Conservation (phyloP, 768 basidiomycete genomes). For the Amylocystis lapponica region DNA sequence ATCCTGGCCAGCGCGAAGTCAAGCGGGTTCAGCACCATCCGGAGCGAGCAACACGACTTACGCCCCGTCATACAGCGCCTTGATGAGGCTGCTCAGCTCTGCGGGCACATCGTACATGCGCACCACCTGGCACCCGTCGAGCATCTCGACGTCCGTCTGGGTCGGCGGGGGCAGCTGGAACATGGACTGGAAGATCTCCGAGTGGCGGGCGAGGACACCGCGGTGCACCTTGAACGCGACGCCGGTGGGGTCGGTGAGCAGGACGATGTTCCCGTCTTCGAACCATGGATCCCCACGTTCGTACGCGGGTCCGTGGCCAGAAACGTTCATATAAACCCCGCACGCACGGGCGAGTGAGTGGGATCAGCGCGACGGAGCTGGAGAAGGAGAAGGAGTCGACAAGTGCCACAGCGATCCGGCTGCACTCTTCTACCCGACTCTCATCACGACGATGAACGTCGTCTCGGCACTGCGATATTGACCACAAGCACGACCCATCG, state of each 20-base stretch:
- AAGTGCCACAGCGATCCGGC: no score
- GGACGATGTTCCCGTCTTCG: slow-evolving; percentile 54
- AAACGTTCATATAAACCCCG: no score
- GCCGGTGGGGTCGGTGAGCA: slow-evolving; percentile 33
- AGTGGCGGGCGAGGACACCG: slow-evolving; percentile 41
- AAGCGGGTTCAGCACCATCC: slow-evolving; percentile 3
- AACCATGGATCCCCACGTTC: slow-evolving; percentile 46
- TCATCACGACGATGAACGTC: no score
- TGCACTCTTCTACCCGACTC: no score
- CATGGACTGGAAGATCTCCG: slow-evolving; percentile 52
- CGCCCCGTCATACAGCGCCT: slow-evolving; percentile 53
- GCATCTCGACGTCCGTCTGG: slow-evolving; percentile 24
- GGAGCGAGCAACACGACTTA: slow-evolving; percentile 26
- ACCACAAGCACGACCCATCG: no score
- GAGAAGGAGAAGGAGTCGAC: no score
- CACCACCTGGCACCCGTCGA: slow-evolving; percentile 46
- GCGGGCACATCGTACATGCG: slow-evolving; percentile 45
- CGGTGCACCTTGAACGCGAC: slow-evolving; percentile 51
- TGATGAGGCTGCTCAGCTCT: slow-evolving; percentile 46
- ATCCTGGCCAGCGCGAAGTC: slow-evolving; percentile 10
- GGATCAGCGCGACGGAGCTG: no score
- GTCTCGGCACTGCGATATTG: no score
- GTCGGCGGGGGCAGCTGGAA: slow-evolving; percentile 39
- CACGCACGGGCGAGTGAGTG: no score
- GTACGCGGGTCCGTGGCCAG: no score